Percentiles rank a stretch among this genome's conserved stretches.
Conservation (phyloP, 352 stramenopile genomes). For the Phytophthora tentaculata region DNA sequence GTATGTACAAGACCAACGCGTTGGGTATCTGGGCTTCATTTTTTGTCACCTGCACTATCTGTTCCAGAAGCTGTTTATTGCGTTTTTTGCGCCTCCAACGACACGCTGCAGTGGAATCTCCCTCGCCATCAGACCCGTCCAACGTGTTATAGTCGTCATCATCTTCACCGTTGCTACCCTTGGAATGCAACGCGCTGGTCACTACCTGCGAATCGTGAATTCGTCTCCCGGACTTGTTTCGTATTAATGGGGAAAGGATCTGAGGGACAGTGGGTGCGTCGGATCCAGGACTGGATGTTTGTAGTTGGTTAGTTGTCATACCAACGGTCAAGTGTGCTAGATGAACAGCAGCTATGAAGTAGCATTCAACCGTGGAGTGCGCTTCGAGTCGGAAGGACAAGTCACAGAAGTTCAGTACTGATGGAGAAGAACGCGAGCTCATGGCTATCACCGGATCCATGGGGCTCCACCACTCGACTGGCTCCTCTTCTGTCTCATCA, state of each 20-base stretch:
- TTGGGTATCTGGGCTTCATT: conserved; percentile 56
- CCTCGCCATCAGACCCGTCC: conserved; percentile 16
- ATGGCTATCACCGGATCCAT: conserved; percentile 41
- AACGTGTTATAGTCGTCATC: conserved; percentile 21
- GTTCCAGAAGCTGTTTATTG: conserved; percentile 71
- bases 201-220: conserved; percentile 46
- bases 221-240: conserved; percentile 28
- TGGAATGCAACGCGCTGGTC: conserved; percentile 33
- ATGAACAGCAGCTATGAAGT: conserved; percentile 53
- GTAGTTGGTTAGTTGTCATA: conserved; percentile 2
- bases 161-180: conserved; percentile 10
- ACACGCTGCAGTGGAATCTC: conserved; percentile 26
- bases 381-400: conserved; percentile 40
- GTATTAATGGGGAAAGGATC: conserved; percentile 20
- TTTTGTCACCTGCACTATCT: conserved; percentile 60
- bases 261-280: background rate
- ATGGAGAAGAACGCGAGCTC: conserved; percentile 18
- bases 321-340: conserved; percentile 28
- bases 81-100: conserved; percentile 83
- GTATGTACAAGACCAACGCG: conserved; percentile 78
- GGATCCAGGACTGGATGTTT: background rate
- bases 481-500: conserved; percentile 23
- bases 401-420: conserved; percentile 23
- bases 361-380: conserved; percentile 56
- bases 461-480: conserved; percentile 39